Evolutionary conservation across 106 monocot species (phyloP).

Genomic region (Iris macrosiphon): DNA sequence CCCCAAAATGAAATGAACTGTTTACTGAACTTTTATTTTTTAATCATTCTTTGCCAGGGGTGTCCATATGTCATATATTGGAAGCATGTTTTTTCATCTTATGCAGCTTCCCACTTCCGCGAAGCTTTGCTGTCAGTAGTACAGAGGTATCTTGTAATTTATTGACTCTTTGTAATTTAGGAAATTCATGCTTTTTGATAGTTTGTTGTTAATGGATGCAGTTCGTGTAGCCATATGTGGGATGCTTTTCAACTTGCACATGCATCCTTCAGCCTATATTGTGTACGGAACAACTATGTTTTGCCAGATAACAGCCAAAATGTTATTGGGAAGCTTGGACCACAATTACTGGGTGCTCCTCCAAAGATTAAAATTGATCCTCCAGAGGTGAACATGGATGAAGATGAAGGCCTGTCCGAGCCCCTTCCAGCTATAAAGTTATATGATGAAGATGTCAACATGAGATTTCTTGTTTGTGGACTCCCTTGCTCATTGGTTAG

Average conservation of each 20-base stretch:
- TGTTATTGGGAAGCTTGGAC: slow-evolving; percentile 34
- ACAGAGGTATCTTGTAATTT: slow-evolving; percentile 47
- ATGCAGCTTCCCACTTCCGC: slow-evolving; percentile 67
- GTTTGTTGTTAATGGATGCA: slow-evolving; percentile 14
- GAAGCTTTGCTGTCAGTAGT: slow-evolving; percentile 78
- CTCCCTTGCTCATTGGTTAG: slow-evolving; percentile 62
- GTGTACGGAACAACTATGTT: slow-evolving; percentile 40
- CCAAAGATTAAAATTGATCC: slow-evolving; percentile 59
- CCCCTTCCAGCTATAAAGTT: slow-evolving; percentile 57
- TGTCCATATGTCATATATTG: slow-evolving; percentile 87
- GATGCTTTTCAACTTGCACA: slow-evolving; percentile 65
- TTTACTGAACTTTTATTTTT: neutral
- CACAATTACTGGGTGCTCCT: slow-evolving; percentile 66
- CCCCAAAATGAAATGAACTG: neutral
- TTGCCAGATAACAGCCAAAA: slow-evolving; percentile 31
- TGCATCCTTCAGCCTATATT: slow-evolving; percentile 55
- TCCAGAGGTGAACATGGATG: slow-evolving; percentile 34
- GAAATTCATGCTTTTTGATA: neutral
- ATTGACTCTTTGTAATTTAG: neutral
- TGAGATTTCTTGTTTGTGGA: slow-evolving; percentile 82
- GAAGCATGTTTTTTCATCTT: slow-evolving; percentile 65
- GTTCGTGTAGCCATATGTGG: slow-evolving; percentile 69
- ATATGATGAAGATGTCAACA: slow-evolving; percentile 63
- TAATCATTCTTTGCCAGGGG: slow-evolving; percentile 35
- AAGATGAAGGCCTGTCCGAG: slow-evolving; percentile 31